Conservation (phyloP, 1,284 basidiomycete species). For the Macrocystidia cucumis region DNA sequence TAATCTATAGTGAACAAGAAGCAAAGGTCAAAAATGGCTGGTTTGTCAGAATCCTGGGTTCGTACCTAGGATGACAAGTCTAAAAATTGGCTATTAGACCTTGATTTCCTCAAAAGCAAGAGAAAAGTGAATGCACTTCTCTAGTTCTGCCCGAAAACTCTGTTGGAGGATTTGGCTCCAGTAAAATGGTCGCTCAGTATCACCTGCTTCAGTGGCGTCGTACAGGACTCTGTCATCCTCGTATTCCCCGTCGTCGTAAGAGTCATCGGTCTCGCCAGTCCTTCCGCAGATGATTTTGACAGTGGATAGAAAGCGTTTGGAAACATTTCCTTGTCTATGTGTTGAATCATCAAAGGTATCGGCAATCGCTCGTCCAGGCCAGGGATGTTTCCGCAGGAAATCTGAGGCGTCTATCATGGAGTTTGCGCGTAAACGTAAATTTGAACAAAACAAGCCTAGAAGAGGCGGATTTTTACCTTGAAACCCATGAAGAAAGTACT, state of each 20-base stretch:
- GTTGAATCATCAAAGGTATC: conserved; percentile 82
- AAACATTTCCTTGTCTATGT: conserved; percentile 56
- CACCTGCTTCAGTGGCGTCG: conserved; percentile 50
- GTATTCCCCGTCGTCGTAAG: conserved; percentile 62
- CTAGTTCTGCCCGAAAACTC: conserved; percentile 80
- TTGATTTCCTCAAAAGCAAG: neutral
- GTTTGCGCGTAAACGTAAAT: conserved; percentile 4
- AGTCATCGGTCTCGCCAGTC: conserved; percentile 66
- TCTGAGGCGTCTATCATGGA: conserved; percentile 69
- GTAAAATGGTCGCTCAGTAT: conserved; percentile 58
- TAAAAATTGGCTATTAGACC: conserved; percentile 16
- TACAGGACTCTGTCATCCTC: conserved; percentile 63
- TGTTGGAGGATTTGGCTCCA: conserved; percentile 75
- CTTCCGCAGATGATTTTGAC: conserved; percentile 73
- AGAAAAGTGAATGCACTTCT: conserved; percentile 50
- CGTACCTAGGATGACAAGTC: conserved; percentile 75
- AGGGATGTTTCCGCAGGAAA: conserved; percentile 80
- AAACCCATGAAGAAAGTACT: conserved; percentile 82
- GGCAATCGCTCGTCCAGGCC: conserved; percentile 77
- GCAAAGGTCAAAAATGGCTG: neutral
- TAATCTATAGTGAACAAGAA: conserved; percentile 45
- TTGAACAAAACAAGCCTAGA: neutral
- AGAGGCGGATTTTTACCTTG: conserved; percentile 38
- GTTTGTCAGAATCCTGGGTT: conserved; percentile 1
- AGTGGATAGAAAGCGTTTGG: conserved; percentile 58